phyloP scores from a whole-genome alignment of 177 flowering plant genomes.

The Tripterygium wilfordii region DNA sequence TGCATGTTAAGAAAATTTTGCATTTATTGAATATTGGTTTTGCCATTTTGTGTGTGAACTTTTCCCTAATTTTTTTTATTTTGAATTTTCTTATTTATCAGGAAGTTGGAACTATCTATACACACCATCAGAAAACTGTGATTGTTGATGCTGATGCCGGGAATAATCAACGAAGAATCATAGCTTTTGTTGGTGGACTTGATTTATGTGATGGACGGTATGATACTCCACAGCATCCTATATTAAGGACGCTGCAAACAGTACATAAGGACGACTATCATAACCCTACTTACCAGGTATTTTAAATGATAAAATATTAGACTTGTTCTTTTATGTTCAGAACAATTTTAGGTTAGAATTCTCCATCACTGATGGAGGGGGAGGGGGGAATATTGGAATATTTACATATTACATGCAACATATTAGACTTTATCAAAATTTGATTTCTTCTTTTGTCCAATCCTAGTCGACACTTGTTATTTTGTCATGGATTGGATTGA shows the following conservation, averaged over 20 bases:
- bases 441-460: no score
- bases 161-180: constrained; percentile 38
- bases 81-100: constrained; percentile 8
- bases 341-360: no score
- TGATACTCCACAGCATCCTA: constrained; percentile 53
- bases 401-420: no score
- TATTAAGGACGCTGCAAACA: constrained; percentile 50
- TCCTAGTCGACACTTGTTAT: no score
- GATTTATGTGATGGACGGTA: constrained; percentile 68
- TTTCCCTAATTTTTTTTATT: neutral
- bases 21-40: neutral
- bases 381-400: no score
- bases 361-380: no score
- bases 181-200: constrained; percentile 66
- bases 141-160: constrained; percentile 72
- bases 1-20: no score
- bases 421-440: no score
- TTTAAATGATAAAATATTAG: neutral
- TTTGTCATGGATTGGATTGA: no score
- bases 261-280: constrained; percentile 58
- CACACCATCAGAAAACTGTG: constrained; percentile 64
- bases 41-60: no score
- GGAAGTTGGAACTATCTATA: constrained; percentile 56
- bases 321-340: no score
- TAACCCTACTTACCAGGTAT: constrained; percentile 48